Evolutionary conservation across 768 basidiomycete species (phyloP).

Genomic region (Psilocybe cyanescens): DNA sequence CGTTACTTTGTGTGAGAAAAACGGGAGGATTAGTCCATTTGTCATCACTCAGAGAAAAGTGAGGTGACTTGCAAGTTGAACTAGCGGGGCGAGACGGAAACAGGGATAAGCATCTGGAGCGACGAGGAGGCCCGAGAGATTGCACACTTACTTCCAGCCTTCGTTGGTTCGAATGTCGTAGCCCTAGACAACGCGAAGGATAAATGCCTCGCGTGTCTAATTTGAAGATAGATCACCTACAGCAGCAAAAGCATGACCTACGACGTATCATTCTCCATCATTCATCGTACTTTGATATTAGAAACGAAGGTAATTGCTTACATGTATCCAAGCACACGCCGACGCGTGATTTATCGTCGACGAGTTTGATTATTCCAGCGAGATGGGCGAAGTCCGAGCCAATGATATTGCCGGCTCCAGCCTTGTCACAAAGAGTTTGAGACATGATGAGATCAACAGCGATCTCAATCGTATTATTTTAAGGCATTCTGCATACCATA

Average conservation of each 20-base stretch:
- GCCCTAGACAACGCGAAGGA: conserved; percentile 46
- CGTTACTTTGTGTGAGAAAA: conserved; percentile 42
- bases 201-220: not conserved
- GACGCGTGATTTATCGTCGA: conserved; percentile 75
- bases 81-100: conserved; percentile 9
- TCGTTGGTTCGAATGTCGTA: conserved; percentile 79
- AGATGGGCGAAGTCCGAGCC: conserved; percentile 75
- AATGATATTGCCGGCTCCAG: conserved; percentile 79
- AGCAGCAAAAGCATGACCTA: conserved; percentile 81
- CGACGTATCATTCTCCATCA: not conserved
- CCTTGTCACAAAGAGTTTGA: conserved; percentile 42
- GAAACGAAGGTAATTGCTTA: conserved; percentile 28
- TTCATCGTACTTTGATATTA: not conserved
- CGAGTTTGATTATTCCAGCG: conserved; percentile 65
- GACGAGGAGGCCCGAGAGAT: not conserved
- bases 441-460: not conserved
- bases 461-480: not conserved
- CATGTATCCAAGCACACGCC: conserved; percentile 91
- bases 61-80: conserved; percentile 25
- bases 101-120: not conserved
- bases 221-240: conserved; percentile 38
- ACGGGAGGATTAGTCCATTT: no score
- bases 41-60: not conserved
- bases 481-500: conserved; percentile 59
- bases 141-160: conserved; percentile 66